Base-by-base conservation (phyloP, 1,284 basidiomycete genomes). In the Sanghuangporus weigelae region DNA sequence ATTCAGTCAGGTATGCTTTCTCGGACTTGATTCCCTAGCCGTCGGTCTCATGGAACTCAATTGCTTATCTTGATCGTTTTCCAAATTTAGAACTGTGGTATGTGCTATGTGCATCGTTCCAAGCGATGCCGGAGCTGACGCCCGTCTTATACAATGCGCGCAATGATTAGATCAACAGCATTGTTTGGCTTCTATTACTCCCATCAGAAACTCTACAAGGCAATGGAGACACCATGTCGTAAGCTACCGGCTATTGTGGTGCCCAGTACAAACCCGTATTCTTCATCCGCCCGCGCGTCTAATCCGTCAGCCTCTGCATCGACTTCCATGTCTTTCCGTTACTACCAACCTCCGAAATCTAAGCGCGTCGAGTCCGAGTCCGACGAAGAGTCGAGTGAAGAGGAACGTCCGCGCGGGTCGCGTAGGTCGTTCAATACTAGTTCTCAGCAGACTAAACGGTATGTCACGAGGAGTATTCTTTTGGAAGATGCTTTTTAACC, bases 281-380 rank as follows among this genome's bases (percentile, higher is more conserved):
- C 59, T 42, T 31, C 44, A 12, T 31, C 40, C 40, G 35, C 60
- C 16, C 54, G 48, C 57, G 26, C 55, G n/a, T 48, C 57, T 35
- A 56, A 42, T 31, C 38, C 60, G 38, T 57, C 56, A 36, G 40
- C 60, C 26, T 54, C 64, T 19, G 31, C 56, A 1, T 56, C 64
- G 21, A 62, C 64, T 21, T 65, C 64, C 48, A 65, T 65, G 64
- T 62, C 64, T 12, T 65, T 65, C 57, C 60, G 64, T n/a, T 65
- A 65, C 60, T 65, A 65, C 57, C 64, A 65, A 31, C 64, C 64
- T 14, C 64, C 64, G 26, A 65, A 65, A 31, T 46, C 56, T 26
- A 53, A 63, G 14, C 64, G 53, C 38, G 42, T 40, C 21, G 59
- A 64, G 7, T 46, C 63, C 3, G 63, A 65, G 19, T 59, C 56